Evolutionary conservation across 1,139 yeast genomes (phyloP).

Genomic region (Diutina sp.): DNA sequence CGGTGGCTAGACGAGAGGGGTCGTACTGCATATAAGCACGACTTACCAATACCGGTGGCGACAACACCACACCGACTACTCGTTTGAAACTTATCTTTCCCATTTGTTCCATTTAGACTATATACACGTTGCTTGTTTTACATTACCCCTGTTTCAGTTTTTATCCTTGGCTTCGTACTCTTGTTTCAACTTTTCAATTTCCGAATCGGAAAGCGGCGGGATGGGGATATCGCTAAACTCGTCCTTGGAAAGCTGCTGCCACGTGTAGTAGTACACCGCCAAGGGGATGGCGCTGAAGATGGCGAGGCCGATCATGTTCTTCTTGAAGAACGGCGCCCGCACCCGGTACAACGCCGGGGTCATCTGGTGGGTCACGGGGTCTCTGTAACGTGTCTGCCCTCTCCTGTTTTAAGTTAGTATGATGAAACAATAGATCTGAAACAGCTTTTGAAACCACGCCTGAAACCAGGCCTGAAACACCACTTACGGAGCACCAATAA

Average conservation of each 20-base stretch:
- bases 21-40: too few relatives aligned
- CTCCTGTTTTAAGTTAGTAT: slow-evolving; percentile 10
- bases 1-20: too few relatives aligned
- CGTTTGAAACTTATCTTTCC: too few relatives aligned
- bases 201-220: slow-evolving; percentile 78
- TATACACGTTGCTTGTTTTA: neutral
- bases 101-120: neutral
- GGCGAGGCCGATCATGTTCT: slow-evolving; percentile 52
- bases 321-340: slow-evolving; percentile 72
- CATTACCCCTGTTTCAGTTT: neutral
- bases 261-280: slow-evolving; percentile 66
- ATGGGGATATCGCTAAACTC: slow-evolving; percentile 86
- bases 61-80: too few relatives aligned
- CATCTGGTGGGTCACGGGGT: slow-evolving; percentile 73
- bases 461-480: neutral
- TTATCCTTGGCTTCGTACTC: slow-evolving; percentile 45
- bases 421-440: too few relatives aligned
- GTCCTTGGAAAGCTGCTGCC: slow-evolving; percentile 58
- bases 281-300: slow-evolving; percentile 48
- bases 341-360: slow-evolving; percentile 91
- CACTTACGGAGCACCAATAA: slow-evolving; percentile 2
- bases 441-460: too few relatives aligned
- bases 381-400: slow-evolving; percentile 42
- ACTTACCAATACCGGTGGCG: too few relatives aligned
- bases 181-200: slow-evolving; percentile 54